Percentiles rank a stretch among this genome's conserved stretches.
phyloP scores from a whole-genome alignment of 2,329 filamentous ascomycete genomes.

The Aspergillus ustus region DNA sequence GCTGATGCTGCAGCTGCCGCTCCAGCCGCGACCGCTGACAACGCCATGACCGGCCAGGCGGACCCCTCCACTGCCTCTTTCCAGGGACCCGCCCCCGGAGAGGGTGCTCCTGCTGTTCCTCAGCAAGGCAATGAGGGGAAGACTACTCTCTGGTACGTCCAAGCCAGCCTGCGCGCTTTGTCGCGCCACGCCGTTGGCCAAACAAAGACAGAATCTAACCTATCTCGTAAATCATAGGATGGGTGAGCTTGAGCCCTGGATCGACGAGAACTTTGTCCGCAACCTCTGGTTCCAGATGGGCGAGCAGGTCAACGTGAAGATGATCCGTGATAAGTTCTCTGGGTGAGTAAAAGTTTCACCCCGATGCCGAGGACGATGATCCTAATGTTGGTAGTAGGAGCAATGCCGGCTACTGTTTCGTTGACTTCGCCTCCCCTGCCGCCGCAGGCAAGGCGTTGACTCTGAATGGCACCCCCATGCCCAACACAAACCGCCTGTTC shows the following conservation, averaged over 20 bases:
- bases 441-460: constrained; percentile 89
- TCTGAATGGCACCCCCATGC: constrained; percentile 85
- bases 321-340: constrained; percentile 98
- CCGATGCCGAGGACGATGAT: constrained; percentile 25
- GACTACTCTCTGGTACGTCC: constrained; percentile 59
- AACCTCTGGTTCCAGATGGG: constrained; percentile 92
- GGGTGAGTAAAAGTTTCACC: constrained; percentile 64
- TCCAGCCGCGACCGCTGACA: constrained; percentile 54
- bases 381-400: constrained; percentile 61
- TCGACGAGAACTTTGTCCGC: constrained; percentile 98
- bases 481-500: constrained; percentile 92
- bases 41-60: constrained; percentile 61
- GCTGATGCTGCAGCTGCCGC: constrained; percentile 58
- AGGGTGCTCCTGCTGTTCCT: constrained; percentile 48
- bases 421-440: constrained; percentile 83
- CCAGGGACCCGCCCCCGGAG: constrained; percentile 53
- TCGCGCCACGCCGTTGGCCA: constrained; percentile 22
- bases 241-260: constrained; percentile 98
- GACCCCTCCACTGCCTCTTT: constrained; percentile 59
- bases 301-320: constrained; percentile 97
- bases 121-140: constrained; percentile 60
- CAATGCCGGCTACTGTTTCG: constrained; percentile 98
- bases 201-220: constrained; percentile 4
- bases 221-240: constrained; percentile 67
- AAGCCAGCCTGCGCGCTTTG: constrained; percentile 12